Base-by-base conservation (phyloP, 306 rosid species). In the peach (Prunus persica) region DNA sequence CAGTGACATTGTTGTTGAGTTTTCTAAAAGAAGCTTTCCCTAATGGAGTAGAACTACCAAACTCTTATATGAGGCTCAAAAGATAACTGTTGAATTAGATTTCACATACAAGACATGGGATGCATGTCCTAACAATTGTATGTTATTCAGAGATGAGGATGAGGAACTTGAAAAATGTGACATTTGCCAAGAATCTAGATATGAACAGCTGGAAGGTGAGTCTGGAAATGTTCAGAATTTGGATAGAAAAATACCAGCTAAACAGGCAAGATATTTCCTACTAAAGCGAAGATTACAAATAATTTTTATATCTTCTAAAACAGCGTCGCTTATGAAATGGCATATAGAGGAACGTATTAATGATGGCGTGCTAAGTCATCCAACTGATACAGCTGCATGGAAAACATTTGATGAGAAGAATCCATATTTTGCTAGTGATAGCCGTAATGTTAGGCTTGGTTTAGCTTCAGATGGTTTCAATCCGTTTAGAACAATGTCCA, bases 321-420 rank as follows among this genome's bases (percentile, higher is more conserved):
- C 14, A 0, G 24, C 46, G 2, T 27, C 1, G 0, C 67, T 63
- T 5, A 71, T 71, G 75, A 71, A 38, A 32, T 71, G 75, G 75
- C 62, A n/a, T 2, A 27, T 0, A 16, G 11, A 72, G 7, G 18
- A 58, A 46, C 4, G 28, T 8, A 16, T 0, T 20, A 14, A 20
- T 49, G 64, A 64, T 47, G 41, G 51, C 1, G 27, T 64, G 38
- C 28, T 19, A 30, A 75, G 78, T 11, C 78, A 64, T 50, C 78
- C 18, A 2, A 38, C 24, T 0, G 25, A 75, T 22, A 19, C 34
- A 2, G 3, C 1, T 1, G 52, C n/a, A 14, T 50, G 64, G 63
- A 64, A 62, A 15, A 22, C 7, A 10, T 75, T 75, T 28, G 63
- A 75, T 15, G 13, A 12, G 3, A 25, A 49, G 10, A 3, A 65